Evolutionary conservation across 192 early-diverging fungal species (phyloP), one percentile per base, ranked within the genome.

Genomic region (Allomyces arbusculus): DNA sequence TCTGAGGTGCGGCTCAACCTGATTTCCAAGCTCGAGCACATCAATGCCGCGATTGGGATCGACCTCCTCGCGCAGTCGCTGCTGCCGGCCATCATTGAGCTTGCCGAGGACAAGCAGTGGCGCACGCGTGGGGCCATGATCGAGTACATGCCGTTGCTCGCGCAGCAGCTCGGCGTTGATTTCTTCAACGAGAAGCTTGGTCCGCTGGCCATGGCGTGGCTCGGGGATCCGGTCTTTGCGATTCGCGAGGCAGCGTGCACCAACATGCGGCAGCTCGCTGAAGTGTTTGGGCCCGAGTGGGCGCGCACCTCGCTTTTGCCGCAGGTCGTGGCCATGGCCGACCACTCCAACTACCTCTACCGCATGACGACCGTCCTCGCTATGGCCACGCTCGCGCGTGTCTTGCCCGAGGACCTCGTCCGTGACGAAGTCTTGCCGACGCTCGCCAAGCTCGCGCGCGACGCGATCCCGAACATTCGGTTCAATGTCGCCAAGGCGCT

Each of bases 81-180:
- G 61, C 77, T 99, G 65, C 96, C 96, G 10, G 96, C 96, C 14
- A 95, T 99, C 72, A 88, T 99, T 43, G 96, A 97, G 75, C 81
- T 99, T 44, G 94, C 95, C 33, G 94, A 99, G 78, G 96, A 99
- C 76, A 97, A 97, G 80, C 96, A 99, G 74, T 99, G 96, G 96
- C 88, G 96, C 63, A 94, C 97, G 66, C 90, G 96, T 23, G 77
- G 95, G 76, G 96, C 96, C 8, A 97, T 99, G 68, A 97, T 99
- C 73, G 94, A 99, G 71, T 94, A 99, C 71, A 94, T 99, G 72
- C 96, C 96, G 23, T 80, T 97, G 43, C 85, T 99, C 68, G 94
- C 96, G 28, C 86, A 82, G 65, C 96, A 99, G 74, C 82, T 99
- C 72, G 96, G 96, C 28, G 83, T 90, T 44, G 85, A 84, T 33